phyloP scores from a whole-genome alignment of 306 rosid species.

The Lupinus albus region DNA sequence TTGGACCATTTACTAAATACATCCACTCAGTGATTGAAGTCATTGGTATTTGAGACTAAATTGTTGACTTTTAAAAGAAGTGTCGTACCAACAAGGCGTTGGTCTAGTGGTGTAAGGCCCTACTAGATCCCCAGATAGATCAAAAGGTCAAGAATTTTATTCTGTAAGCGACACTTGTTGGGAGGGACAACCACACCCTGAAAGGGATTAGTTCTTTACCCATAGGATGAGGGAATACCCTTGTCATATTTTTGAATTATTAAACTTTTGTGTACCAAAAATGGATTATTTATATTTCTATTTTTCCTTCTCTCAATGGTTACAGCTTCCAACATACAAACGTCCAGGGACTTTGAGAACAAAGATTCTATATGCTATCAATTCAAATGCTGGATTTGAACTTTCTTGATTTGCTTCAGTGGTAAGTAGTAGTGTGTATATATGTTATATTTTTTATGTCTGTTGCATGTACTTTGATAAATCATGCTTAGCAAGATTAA shows the following conservation, averaged over 20 bases:
- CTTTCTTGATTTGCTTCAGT: constrained; percentile 71
- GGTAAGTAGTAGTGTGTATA: constrained; percentile 1
- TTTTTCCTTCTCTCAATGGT: constrained; percentile 34
- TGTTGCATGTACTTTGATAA: constrained; percentile 33
- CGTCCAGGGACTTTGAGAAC: constrained; percentile 81
- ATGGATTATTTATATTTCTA: not conserved
- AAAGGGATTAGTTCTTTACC: too few relatives aligned
- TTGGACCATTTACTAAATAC: constrained; percentile 9
- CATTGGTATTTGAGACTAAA: constrained; percentile 12
- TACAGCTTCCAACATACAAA: constrained; percentile 96
- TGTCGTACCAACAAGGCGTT: too few relatives aligned
- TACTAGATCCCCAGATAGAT: too few relatives aligned
- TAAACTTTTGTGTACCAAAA: constrained; percentile 8
- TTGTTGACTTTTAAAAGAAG: constrained; percentile 5
- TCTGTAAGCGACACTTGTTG: too few relatives aligned
- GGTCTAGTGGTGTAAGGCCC: too few relatives aligned
- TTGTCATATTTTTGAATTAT: constrained; percentile 28
- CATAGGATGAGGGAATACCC: too few relatives aligned
- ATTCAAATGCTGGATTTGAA: constrained; percentile 94
- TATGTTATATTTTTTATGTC: not conserved
- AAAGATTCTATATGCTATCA: constrained; percentile 89
- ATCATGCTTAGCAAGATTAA: constrained; percentile 28
- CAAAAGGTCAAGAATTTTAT: too few relatives aligned
- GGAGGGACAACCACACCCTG: too few relatives aligned
- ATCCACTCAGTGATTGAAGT: constrained; percentile 19